Percentiles rank a stretch among this genome's conserved stretches.
phyloP scores from a whole-genome alignment of 768 basidiomycete species.

The Mycena capillaripes region DNA sequence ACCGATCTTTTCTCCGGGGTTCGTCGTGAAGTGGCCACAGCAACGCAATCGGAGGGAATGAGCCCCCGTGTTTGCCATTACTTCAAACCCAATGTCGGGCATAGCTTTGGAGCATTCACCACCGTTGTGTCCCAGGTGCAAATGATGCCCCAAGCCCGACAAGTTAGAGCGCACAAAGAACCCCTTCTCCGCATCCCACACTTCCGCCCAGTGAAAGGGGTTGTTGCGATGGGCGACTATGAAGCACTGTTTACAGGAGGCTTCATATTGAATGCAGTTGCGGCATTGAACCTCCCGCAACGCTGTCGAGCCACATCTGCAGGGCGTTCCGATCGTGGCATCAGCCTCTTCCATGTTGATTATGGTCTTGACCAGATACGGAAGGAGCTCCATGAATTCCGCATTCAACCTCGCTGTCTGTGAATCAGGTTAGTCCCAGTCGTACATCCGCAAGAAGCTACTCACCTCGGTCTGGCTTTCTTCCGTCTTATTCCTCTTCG shows the following conservation, averaged over 20 bases:
- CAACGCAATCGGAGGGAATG: not conserved
- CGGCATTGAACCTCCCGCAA: conserved; percentile 1
- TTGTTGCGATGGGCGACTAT: not conserved
- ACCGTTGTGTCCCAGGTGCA: conserved; percentile 5
- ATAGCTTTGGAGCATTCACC: not conserved
- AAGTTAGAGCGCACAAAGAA: conserved; percentile 1
- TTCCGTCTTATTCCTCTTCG: not conserved
- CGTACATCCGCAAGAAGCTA: too few relatives aligned
- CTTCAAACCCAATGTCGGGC: conserved; percentile 40
- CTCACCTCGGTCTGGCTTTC: not conserved
- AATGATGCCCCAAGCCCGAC: not conserved
- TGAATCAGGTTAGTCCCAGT: not conserved
- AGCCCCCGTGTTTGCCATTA: not conserved
- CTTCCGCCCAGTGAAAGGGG: conserved; percentile 27
- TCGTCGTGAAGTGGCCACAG: not conserved
- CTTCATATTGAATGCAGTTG: not conserved
- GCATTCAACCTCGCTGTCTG: not conserved
- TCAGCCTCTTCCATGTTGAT: not conserved
- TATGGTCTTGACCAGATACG: not conserved
- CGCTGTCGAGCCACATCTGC: not conserved
- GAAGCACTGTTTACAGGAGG: conserved; percentile 6
- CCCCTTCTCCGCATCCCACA: not conserved
- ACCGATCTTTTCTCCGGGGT: not conserved
- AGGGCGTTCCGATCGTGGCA: not conserved
- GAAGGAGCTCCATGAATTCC: not conserved